phyloP scores from a whole-genome alignment of 75 land plant species.

The Cunninghamia lanceolata region DNA sequence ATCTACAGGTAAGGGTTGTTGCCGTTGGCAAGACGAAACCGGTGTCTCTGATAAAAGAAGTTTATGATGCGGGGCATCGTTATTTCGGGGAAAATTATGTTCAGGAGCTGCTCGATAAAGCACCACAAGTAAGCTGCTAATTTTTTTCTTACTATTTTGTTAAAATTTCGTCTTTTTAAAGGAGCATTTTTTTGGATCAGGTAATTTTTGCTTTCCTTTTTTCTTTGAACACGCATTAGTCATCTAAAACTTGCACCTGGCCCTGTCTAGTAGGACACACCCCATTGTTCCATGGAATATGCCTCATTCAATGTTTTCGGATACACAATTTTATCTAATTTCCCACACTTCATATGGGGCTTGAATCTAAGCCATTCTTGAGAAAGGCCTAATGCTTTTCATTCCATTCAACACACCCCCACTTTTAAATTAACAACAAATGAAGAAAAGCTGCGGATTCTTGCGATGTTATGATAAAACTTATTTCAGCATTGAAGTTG shows the following conservation, averaged over 20 bases:
- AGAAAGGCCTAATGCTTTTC: not conserved
- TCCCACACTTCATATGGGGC: not conserved
- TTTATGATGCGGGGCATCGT: slow-evolving; percentile 89
- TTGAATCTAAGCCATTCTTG: not conserved
- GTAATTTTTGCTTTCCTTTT: not conserved
- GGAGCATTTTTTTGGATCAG: too few species aligned
- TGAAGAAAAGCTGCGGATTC: not conserved
- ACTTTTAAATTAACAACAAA: not conserved
- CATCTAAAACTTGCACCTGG: not conserved
- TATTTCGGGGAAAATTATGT: slow-evolving; percentile 91
- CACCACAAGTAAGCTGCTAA: slow-evolving; percentile 57
- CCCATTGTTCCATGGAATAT: not conserved
- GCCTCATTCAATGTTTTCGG: not conserved
- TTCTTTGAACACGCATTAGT: too few species aligned
- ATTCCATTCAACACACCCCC: not conserved
- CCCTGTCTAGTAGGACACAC: not conserved
- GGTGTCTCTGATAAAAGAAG: slow-evolving; percentile 52
- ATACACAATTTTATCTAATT: not conserved
- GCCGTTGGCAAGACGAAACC: slow-evolving; percentile 94
- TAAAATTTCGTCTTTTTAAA: too few species aligned
- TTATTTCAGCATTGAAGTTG: not conserved
- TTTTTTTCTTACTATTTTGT: too few species aligned
- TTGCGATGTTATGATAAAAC: not conserved
- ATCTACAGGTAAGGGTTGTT: slow-evolving; percentile 52
- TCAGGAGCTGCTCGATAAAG: slow-evolving; percentile 84